Conservation (phyloP, 208 protist genomes). For the Trypanosoma conorhini region DNA sequence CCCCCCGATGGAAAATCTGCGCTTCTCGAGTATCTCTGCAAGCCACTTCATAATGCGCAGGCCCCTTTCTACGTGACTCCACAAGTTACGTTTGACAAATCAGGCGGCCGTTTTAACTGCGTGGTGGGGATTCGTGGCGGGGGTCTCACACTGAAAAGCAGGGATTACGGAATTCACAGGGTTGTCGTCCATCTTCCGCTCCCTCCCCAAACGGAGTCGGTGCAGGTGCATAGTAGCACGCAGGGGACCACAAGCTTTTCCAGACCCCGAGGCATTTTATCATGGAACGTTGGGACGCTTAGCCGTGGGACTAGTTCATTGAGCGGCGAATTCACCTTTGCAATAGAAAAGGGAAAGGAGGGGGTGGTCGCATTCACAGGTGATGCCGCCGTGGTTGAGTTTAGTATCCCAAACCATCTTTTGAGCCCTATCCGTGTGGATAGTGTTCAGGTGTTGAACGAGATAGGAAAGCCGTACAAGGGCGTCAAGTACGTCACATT, state of each 20-base stretch:
- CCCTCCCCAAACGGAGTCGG: slow-evolving; percentile 48
- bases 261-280: slow-evolving; percentile 48
- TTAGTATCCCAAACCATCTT: slow-evolving; percentile 72
- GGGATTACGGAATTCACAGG: slow-evolving; percentile 58
- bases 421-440: slow-evolving; percentile 75
- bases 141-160: slow-evolving; percentile 26
- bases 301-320: slow-evolving; percentile 57
- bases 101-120: slow-evolving; percentile 81
- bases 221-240: slow-evolving; percentile 71
- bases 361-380: slow-evolving; percentile 21
- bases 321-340: slow-evolving; percentile 69
- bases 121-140: slow-evolving; percentile 73
- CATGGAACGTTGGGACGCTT: slow-evolving; percentile 83
- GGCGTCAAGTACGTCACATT: slow-evolving; percentile 84
- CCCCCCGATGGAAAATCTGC: slow-evolving; percentile 92
- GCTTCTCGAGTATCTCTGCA: slow-evolving; percentile 81
- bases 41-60: slow-evolving; percentile 34
- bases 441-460: slow-evolving; percentile 82
- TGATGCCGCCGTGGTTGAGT: slow-evolving; percentile 56
- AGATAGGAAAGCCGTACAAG: slow-evolving; percentile 83
- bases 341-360: slow-evolving; percentile 25
- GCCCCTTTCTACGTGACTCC: slow-evolving; percentile 90
- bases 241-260: slow-evolving; percentile 77
- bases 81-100: slow-evolving; percentile 76
- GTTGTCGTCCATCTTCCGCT: slow-evolving; percentile 73